These are phyloP conservation scores for Apophysomyces elegans DNA, from an alignment of 371 early-diverging fungal species.

Conservation along the genomic window DNA sequence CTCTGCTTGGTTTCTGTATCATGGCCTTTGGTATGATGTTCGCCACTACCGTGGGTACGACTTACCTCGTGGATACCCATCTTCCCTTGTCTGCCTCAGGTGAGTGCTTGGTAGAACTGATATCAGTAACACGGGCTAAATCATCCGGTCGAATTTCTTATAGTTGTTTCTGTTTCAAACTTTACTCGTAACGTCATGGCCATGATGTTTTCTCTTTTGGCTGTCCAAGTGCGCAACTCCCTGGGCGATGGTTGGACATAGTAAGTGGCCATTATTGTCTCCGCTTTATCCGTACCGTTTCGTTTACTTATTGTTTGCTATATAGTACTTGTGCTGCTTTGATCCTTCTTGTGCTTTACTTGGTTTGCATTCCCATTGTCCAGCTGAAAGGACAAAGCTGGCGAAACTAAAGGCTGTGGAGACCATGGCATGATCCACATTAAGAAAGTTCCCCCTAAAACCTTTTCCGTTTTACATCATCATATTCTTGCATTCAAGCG, in stretches of 20 bases:
- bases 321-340: constrained; percentile 27
- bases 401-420: constrained; percentile 12
- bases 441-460: too few species aligned
- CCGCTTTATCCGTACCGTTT: background rate
- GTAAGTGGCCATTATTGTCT: constrained; percentile 21
- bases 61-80: constrained; percentile 38
- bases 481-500: constrained; percentile 3
- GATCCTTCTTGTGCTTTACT: constrained; percentile 16
- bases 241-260: constrained; percentile 46
- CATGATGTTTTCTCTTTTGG: constrained; percentile 41
- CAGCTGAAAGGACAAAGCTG: constrained; percentile 22
- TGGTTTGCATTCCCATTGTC: constrained; percentile 28
- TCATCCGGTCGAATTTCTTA: background rate
- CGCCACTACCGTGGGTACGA: constrained; percentile 34
- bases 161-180: constrained; percentile 35
- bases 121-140: too few species aligned
- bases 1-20: constrained; percentile 25
- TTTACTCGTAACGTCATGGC: constrained; percentile 36
- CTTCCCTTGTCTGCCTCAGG: constrained; percentile 42
- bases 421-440: background rate
- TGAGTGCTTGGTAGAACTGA: constrained; percentile 8
- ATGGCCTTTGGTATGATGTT: constrained; percentile 40
- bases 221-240: constrained; percentile 25
- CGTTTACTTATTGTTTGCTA: background rate
- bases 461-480: background rate